These are phyloP conservation scores for Lachnellula cervina DNA, from an alignment of 2,329 filamentous ascomycete species.

Conservation along the genomic window DNA sequence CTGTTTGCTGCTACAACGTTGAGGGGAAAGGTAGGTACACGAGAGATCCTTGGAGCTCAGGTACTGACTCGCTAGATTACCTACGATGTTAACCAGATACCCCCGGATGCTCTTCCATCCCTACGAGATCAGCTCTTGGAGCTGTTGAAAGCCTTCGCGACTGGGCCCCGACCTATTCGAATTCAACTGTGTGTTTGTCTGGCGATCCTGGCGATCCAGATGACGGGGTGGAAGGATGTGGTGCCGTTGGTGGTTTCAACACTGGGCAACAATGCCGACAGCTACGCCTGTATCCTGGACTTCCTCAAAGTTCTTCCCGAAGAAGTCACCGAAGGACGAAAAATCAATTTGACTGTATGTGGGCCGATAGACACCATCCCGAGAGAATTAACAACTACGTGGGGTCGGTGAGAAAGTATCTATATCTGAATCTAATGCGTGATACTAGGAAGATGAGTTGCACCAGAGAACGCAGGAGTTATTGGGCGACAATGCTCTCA, in stretches of 20 bases:
- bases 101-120: slow-evolving; percentile 65
- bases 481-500: slow-evolving; percentile 81
- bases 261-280: slow-evolving; percentile 70
- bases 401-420: slow-evolving; percentile 31
- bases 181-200: slow-evolving; percentile 93
- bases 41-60: slow-evolving; percentile 15
- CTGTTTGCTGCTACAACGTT: slow-evolving; percentile 95
- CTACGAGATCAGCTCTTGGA: slow-evolving; percentile 80
- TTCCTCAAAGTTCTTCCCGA: slow-evolving; percentile 96
- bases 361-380: slow-evolving; percentile 54
- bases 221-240: slow-evolving; percentile 93
- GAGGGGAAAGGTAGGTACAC: slow-evolving; percentile 78
- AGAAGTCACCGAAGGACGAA: slow-evolving; percentile 98
- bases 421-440: slow-evolving; percentile 44
- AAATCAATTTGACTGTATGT: slow-evolving; percentile 98
- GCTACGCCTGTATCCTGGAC: slow-evolving; percentile 84
- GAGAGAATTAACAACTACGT: slow-evolving; percentile 32
- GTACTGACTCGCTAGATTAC: slow-evolving; percentile 64
- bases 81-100: slow-evolving; percentile 89
- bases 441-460: slow-evolving; percentile 88
- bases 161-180: slow-evolving; percentile 77
- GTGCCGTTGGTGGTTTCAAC: slow-evolving; percentile 73
- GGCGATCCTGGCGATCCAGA: slow-evolving; percentile 91
- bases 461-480: slow-evolving; percentile 79
- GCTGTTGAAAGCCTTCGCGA: slow-evolving; percentile 74